Conservation (phyloP, 805 yeast species). For the Sugiyamaella chiloensis region DNA sequence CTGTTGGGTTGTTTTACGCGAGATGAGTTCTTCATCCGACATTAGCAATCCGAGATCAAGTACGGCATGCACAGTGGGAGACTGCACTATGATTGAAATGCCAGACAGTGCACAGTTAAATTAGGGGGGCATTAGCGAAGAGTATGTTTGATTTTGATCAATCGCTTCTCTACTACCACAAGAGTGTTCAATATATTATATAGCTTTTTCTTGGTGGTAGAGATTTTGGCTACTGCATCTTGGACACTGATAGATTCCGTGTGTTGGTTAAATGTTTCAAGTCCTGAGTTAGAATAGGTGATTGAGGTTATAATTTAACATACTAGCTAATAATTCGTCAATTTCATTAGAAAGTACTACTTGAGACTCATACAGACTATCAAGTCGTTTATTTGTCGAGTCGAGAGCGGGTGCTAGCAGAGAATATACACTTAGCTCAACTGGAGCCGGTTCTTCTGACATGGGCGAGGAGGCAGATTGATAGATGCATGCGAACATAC, state of each 20-base stretch:
- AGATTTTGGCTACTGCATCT: constrained; percentile 12
- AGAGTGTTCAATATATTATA: constrained; percentile 16
- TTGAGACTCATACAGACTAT: constrained; percentile 27
- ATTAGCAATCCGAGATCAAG: too few species aligned
- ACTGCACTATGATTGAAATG: too few species aligned
- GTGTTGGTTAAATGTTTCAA: constrained; percentile 12
- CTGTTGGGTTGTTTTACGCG: too few species aligned
- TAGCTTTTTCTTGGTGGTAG: constrained; percentile 16
- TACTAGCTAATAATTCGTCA: constrained; percentile 19
- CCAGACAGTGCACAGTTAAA: too few species aligned
- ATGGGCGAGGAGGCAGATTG: too few species aligned
- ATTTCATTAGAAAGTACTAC: constrained; percentile 20
- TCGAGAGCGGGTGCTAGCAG: constrained; percentile 24
- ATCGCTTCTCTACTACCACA: constrained; percentile 18
- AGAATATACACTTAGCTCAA: constrained; percentile 15
- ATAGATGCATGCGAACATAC: too few species aligned
- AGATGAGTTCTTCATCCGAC: too few species aligned
- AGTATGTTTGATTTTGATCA: constrained; percentile 12
- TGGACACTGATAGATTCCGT: constrained; percentile 15
- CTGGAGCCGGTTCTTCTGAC: constrained; percentile 13
- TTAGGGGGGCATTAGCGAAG: too few species aligned
- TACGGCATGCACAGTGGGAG: too few species aligned
- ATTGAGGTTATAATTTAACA: constrained; percentile 9
- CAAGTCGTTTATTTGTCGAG: constrained; percentile 20
- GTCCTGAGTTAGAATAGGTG: constrained; percentile 10